A percentile compares a stretch with the other conserved stretches of the same genome.
These are phyloP conservation scores for Davidsoniella neocaledoniae DNA, from an alignment of 2,329 filamentous ascomycete genomes.

Conservation along the genomic window DNA sequence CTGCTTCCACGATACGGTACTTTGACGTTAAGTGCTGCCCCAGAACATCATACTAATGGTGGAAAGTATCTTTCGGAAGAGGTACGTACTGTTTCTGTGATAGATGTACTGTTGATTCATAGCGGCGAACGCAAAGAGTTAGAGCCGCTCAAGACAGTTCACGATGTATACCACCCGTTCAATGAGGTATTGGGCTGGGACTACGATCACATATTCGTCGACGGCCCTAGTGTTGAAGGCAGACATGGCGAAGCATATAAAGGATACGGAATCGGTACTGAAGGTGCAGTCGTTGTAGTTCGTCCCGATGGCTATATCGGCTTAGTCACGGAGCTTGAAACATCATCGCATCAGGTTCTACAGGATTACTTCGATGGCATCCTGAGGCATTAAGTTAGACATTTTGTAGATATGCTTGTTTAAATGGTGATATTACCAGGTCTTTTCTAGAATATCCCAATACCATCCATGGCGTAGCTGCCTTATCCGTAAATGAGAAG, in stretches of 20 bases:
- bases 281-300: constrained; percentile 41
- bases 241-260: constrained; percentile 31
- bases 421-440: too few relatives aligned
- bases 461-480: too few relatives aligned
- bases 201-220: constrained; percentile 39
- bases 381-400: background rate
- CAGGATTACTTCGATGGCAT: constrained; percentile 21
- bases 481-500: too few relatives aligned
- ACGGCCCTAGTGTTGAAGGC: constrained; percentile 38
- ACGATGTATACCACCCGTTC: constrained; percentile 30
- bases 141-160: constrained; percentile 36
- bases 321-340: constrained; percentile 23
- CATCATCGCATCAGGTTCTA: constrained; percentile 25
- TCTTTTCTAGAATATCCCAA: too few relatives aligned
- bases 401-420: too few relatives aligned
- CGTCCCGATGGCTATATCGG: constrained; percentile 53
- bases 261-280: constrained; percentile 41
- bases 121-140: constrained; percentile 30
- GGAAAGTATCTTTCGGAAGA: background rate
- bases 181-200: constrained; percentile 32
- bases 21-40: constrained; percentile 15
- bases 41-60: constrained; percentile 11
- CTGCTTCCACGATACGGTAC: constrained; percentile 26
- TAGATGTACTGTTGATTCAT: constrained; percentile 48
- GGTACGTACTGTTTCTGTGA: constrained; percentile 19